Base-by-base conservation (phyloP, 768 basidiomycete genomes). In the Lactarius evosmus region DNA sequence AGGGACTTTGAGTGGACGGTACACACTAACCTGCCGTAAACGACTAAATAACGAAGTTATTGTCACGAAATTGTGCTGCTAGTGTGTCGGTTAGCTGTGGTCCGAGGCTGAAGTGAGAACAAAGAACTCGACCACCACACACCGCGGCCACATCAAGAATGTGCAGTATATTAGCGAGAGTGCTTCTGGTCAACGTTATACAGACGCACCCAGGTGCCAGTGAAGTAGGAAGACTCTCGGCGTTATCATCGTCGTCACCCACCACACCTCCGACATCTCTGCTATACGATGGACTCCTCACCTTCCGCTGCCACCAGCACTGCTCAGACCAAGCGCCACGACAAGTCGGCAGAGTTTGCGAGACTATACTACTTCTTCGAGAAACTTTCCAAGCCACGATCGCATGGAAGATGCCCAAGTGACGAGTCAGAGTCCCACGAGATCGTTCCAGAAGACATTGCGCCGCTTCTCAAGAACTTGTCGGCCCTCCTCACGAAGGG, bases 321-420 rank as follows among this genome's bases (percentile, higher is more conserved):
- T 29, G 27, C 53, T 27, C 57, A 27, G 19, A 29, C 29, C 19
- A 54, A 16, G 40, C 4, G 22, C 8, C 44, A 55, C 32, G 60
- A 67, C 27, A 64, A 62, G 53, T 64, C 66, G 14, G 62, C 68
- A 16, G 68, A 69, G 40, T 69, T 69, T 46, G 66, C 62, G 5
- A 60, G 66, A 33, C 40, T 69, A 14, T 67, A 64, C 52, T 67
- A 69, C 62, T 69, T 67, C 44, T 69, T 69, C 58, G 66, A 67
- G 44, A 69, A 64, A 54, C 60, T 69, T 8, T 55, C 62, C 25
- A 62, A 62, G 2, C 68, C 66, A 25, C 66, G 66, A 25, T 38
- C 62, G 46, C 52, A 44, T 7, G 53, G 34, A 32, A 33, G n/a
- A 34, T 38, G 22, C 34, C 46, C 44, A 49, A 27, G 49, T 25